phyloP scores from a whole-genome alignment of 768 basidiomycete genomes.

The Lactarius trivialis region DNA sequence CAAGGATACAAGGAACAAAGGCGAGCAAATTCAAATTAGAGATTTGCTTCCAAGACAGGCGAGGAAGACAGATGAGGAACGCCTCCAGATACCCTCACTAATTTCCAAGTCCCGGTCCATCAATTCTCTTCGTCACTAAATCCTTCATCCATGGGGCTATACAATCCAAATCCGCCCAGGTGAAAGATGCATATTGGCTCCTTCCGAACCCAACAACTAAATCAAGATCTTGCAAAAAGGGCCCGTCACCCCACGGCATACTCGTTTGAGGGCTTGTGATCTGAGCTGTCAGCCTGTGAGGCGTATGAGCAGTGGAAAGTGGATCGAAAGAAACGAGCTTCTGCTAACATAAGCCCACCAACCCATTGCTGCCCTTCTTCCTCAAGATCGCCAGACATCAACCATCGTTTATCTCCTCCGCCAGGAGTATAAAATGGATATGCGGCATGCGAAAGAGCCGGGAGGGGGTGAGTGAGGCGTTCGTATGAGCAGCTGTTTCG shows the following conservation, averaged over 20 bases:
- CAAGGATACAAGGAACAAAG: neutral
- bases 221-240: slow-evolving; percentile 42
- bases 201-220: slow-evolving; percentile 43
- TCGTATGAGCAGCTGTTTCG: slow-evolving; percentile 25
- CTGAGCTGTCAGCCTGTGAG: slow-evolving; percentile 54
- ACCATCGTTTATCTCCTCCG: slow-evolving; percentile 61
- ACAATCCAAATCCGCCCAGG: slow-evolving; percentile 58
- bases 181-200: slow-evolving; percentile 62
- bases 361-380: slow-evolving; percentile 67
- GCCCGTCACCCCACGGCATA: slow-evolving; percentile 32
- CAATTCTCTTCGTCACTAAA: slow-evolving; percentile 53
- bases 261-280: slow-evolving; percentile 41
- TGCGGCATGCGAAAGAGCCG: slow-evolving; percentile 46
- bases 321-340: neutral
- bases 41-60: neutral
- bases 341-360: slow-evolving; percentile 57
- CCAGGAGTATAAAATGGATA: slow-evolving; percentile 74
- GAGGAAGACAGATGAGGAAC: neutral
- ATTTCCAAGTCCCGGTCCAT: slow-evolving; percentile 67
- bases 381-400: slow-evolving; percentile 42
- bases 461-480: slow-evolving; percentile 49
- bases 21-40: neutral
- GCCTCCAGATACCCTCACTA: slow-evolving; percentile 22
- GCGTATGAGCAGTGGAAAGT: neutral
- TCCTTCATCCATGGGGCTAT: slow-evolving; percentile 79